Evolutionary conservation across 1,139 yeast genomes (phyloP), one percentile per base, ranked within the genome.

Genomic region (Kodamaea derodonti): DNA sequence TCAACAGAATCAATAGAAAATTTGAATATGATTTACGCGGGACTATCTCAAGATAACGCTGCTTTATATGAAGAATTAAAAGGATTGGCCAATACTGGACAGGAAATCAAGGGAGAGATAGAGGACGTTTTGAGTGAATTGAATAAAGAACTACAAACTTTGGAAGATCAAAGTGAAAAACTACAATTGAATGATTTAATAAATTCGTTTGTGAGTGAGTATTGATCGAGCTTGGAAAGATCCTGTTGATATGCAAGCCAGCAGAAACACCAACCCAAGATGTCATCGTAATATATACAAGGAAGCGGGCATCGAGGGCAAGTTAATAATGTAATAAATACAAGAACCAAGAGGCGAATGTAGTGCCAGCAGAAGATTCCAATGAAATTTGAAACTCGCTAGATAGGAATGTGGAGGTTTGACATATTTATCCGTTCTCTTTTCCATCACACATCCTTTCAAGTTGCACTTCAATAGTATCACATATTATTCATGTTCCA

Each of bases 11-110:
- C 65, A 3, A 35, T 64, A 4, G 54, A 54, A 24, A 59, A 55
- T 30, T 51, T 69, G 32, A 39, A 42, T n/a, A 52, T 63, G 60
- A 66, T 69, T 5, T 57, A 64, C 41, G 58, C 62, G 30, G 72
- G 64, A 43, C 46, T 69, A 35, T 48, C 62, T 29, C 24, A 51
- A 10, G 75, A 69, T 20, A 69, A 69, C 42, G 41, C 43, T n/a
- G 63, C 56, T 30, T 43, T 63, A 13, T 54, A 49, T 33, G 40
- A 50, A 4, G 52, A 61, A 33, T 43, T 69, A 28, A 41, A 49
- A 24, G 41, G 34, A 3, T 35, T 62, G 27, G 45, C 55, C 2
- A 34, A 43, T 2, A 56, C 58, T 33, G 52, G 62, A 31, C 48
- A 47, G 4, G 47, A 39, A 3, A 43, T 60, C 3, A 54, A 50